Evolutionary conservation across 495 filamentous ascomycete species (phyloP).

Genomic region (Penicillium goetzii): DNA sequence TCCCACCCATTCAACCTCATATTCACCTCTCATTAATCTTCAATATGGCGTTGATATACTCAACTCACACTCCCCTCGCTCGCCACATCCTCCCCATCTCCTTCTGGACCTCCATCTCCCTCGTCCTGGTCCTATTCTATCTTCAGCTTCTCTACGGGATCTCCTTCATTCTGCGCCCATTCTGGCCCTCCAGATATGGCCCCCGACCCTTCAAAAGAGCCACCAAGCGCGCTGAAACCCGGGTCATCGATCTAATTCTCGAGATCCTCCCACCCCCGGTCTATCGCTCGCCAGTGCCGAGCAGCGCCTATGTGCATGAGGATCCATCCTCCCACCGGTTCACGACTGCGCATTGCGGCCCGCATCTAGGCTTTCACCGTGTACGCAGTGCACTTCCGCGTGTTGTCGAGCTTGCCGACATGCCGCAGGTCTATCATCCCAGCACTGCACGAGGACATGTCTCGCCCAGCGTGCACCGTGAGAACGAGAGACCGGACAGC

Average conservation of each 20-base stretch:
- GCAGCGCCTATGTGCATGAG: slow-evolving; percentile 3
- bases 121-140: slow-evolving; percentile 20
- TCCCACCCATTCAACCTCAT: background rate
- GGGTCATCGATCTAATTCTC: slow-evolving; percentile 19
- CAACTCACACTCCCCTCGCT: slow-evolving; percentile 7
- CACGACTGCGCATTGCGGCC: background rate
- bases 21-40: background rate
- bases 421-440: background rate
- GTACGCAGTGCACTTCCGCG: background rate
- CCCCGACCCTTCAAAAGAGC: slow-evolving; percentile 19
- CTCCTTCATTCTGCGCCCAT: slow-evolving; percentile 24
- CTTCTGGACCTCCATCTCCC: slow-evolving; percentile 17
- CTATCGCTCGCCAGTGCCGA: slow-evolving; percentile 24
- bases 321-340: background rate
- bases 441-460: background rate
- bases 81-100: slow-evolving; percentile 23
- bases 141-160: slow-evolving; percentile 26
- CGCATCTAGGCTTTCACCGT: background rate
- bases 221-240: slow-evolving; percentile 21
- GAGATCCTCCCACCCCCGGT: slow-evolving; percentile 18
- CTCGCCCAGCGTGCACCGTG: background rate
- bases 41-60: slow-evolving; percentile 16
- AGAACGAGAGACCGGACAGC: background rate
- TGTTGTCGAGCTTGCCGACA: background rate
- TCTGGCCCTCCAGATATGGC: slow-evolving; percentile 16